Evolutionary conservation across 495 filamentous ascomycete species (phyloP).

Genomic region (Mytilinidion resinicola): DNA sequence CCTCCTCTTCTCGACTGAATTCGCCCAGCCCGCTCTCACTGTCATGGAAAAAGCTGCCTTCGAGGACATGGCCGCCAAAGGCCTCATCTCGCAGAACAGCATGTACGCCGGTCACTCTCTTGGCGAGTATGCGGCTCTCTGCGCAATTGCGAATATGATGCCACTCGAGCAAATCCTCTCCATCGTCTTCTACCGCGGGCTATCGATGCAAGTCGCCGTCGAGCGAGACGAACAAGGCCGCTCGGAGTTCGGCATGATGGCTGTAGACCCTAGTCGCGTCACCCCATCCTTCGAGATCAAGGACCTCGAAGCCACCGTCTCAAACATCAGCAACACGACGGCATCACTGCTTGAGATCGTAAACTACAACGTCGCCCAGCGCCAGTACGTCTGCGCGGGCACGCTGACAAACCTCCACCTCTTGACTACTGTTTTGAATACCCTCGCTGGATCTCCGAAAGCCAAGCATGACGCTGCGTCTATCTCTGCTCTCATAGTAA

Average conservation of each 20-base stretch:
- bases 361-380: constrained; percentile 38
- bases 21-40: constrained; percentile 40
- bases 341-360: constrained; percentile 38
- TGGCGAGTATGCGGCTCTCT: constrained; percentile 39
- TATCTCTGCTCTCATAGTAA: neutral
- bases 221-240: constrained; percentile 30
- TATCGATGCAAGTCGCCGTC: constrained; percentile 40
- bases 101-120: constrained; percentile 40
- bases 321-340: constrained; percentile 21
- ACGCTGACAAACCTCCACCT: constrained; percentile 16
- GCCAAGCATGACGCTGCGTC: neutral
- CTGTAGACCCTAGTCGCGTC: constrained; percentile 39
- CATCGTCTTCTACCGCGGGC: constrained; percentile 42
- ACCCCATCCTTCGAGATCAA: constrained; percentile 9
- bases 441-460: neutral
- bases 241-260: constrained; percentile 39
- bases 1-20: constrained; percentile 39
- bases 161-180: constrained; percentile 29
- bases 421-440: neutral
- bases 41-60: constrained; percentile 38
- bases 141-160: constrained; percentile 30
- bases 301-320: constrained; percentile 2
- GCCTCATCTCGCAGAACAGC: constrained; percentile 19
- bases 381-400: constrained; percentile 46
- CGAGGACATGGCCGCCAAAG: constrained; percentile 31